Base-by-base conservation (phyloP, 73 alveolate species). In the Tetrahymena malaccensis region DNA sequence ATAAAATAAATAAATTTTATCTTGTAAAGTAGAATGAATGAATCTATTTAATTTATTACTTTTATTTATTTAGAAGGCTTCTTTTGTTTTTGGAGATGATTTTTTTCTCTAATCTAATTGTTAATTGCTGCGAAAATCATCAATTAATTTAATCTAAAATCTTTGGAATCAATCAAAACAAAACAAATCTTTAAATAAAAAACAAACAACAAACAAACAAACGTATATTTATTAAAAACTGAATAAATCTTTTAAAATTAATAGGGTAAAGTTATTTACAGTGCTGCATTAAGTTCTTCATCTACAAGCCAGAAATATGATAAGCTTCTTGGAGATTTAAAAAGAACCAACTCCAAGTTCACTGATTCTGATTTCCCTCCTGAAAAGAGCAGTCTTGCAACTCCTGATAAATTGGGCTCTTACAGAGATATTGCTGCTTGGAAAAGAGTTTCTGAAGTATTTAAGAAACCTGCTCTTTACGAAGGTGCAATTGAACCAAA, bases 401-500 rank as follows among this genome's bases (percentile, higher is more conserved):
- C 84, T 34, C 94, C 84, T 43, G 84, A 38, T 25, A 37, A 40
- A 34, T 34, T 34, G 40, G 50, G 85, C 27, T 40, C 44, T 34
- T 35, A 94, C 27, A 56, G 96, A 44, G 85, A 94, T 35, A 44
- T 94, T 94, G 84, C 40, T 44, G 84, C 38, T 50, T 97, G 97
- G 97, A 95, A 94, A 31, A 93, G 98, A 50, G 95, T 98, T 19
- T 21, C 85, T 34, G 98, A 97, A 1, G 27, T 97, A 17, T 97
- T 96, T 93, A 40, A 37, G 10, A 50, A 93, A 31, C 96, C 85
- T 10, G 31, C 43, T 13, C 96, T 97, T 10, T 97, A 96, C 93
- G 89, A 97, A 34, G 95, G 56, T 27, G 33, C 25, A 56, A 96
- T 97, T 94, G 70, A 93, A 16, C 99, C 99, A n/a, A 94, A 93